A percentile compares a stretch with the other conserved stretches of the same genome.
phyloP scores from a whole-genome alignment of 2,329 filamentous ascomycete genomes.

The Stachybotrys echinatus region DNA sequence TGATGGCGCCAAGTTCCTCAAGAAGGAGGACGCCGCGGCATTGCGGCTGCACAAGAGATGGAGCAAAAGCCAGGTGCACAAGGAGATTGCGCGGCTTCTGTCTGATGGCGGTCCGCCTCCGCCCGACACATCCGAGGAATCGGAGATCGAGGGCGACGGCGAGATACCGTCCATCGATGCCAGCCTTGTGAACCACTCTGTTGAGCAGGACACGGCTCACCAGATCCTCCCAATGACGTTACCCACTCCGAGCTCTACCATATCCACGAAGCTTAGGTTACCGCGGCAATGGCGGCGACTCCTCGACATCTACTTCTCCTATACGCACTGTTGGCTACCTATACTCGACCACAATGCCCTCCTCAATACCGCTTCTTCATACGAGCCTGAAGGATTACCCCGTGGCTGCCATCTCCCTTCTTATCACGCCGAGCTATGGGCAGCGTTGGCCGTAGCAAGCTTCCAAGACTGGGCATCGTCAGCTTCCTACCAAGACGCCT shows the following conservation, averaged over 20 bases:
- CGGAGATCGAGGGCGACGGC: conserved; percentile 19
- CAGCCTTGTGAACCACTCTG: conserved; percentile 2
- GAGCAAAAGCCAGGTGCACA: conserved; percentile 57
- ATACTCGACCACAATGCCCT: conserved; percentile 64
- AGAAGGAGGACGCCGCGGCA: conserved; percentile 46
- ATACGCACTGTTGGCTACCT: conserved; percentile 72
- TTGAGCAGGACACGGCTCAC: conserved; percentile 5
- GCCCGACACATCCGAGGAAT: conserved; percentile 28
- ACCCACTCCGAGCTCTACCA: not conserved
- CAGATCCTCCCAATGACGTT: not conserved
- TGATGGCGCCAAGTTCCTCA: conserved; percentile 36
- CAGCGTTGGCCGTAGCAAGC: conserved; percentile 51
- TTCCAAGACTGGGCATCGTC: conserved; percentile 39
- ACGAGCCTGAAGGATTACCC: conserved; percentile 28
- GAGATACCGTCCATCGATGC: conserved; percentile 10
- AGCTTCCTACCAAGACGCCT: conserved; percentile 2
- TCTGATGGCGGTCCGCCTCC: conserved; percentile 34
- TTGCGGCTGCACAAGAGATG: conserved; percentile 57
- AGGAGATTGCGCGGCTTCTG: conserved; percentile 57
- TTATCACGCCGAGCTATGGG: conserved; percentile 54
- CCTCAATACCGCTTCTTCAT: conserved; percentile 40
- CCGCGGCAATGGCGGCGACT: conserved; percentile 53
- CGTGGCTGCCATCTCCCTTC: conserved; percentile 21
- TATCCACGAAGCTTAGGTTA: conserved; percentile 27
- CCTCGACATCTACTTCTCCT: conserved; percentile 68